Evolutionary conservation across 1,284 basidiomycete genomes (phyloP), one percentile per base, ranked within the genome.

Genomic region (Puccinia horiana): DNA sequence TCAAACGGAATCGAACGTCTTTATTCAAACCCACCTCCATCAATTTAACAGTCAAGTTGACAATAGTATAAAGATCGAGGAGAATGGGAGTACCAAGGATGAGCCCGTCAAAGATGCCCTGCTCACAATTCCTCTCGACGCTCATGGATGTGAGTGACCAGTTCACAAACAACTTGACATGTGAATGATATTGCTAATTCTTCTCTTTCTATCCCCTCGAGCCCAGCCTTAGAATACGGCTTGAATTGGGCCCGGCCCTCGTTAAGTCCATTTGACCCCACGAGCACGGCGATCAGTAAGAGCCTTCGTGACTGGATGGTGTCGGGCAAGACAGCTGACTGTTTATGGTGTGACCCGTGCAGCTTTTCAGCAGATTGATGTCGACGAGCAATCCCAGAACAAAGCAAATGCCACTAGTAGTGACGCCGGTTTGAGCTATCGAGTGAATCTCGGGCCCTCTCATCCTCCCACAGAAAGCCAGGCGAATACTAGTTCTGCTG

Each of bases 321-420:
- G 83, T 86, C 86, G 82, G 56, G 85, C 77, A 83, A 84, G 42
- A 86, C 84, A 12, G 84, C 84, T 83, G 77, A 74, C 84, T 61
- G 8, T 72, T 83, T 67, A 74, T 75, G 40, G 61, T 76, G 40
- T 83, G 35, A 37, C 5, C 20, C 14, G 26, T 67, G 76, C 83
- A 85, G 84, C 92, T 23, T 97, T 98, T 85, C 95, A 98, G 86
- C 96, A 98, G 87, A 95, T 95, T 82, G 96, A 98, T 84, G 90
- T 98, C 14, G 93, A 96, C 84, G 92, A 93, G 83, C 89, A 91
- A 1, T 89, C 89, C 3, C 91, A 92, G 83, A 89, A 87, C 8
- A 88, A 89, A n/a, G n/a, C n/a, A n/a, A n/a, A n/a, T n/a, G n/a
- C n/a, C n/a, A n/a, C n/a, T n/a, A 63, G 42, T 65, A 67, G 72